Evolutionary conservation across 1,284 basidiomycete genomes (phyloP), one percentile per base, ranked within the genome.

Genomic region (Pseudozyma thailandica): DNA sequence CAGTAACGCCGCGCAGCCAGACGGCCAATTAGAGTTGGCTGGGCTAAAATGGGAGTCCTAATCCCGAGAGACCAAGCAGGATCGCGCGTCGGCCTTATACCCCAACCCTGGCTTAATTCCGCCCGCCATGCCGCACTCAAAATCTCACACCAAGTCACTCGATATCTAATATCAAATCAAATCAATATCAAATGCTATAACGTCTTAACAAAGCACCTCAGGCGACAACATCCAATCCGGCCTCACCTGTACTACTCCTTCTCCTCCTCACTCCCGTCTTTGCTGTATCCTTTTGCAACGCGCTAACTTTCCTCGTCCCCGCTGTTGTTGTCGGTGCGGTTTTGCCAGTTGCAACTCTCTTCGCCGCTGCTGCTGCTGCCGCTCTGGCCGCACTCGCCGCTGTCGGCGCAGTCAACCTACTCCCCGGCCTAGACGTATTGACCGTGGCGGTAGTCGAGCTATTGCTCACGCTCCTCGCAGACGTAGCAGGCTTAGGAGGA

Each of bases 241-340:
- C 58, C 21, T 72, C 53, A 21, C 62, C 69, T 6, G 58, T 61
- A 39, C 58, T 62, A 28, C 62, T 66, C 18, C 69, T 50, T n/a
- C 42, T 33, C 47, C 50, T 41, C 44, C 26, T 16, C 56, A 35
- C 27, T 50, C 21, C 21, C 56, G 12, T 25, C 13, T 7, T 25
- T 20, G 7, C 47, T 28, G 6, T 37, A 35, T 43, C 15, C 10
- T 30, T 52, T 16, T 37, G 20, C 20, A 47, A 23, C n/a, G 31
- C 44, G 5, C n/a, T 21, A 1, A 56, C 51, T 23, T 53, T 65
- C 20, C 55, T 50, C 30, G 15, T 28, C 49, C 8, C 21, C 25
- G 6, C 38, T 28, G 25, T 9, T 28, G 35, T 6, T 28, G 18
- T 15, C 13, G 16, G 15, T 13, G 9, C 28, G 6, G 12, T 12